Percentiles rank a stretch among this genome's conserved stretches.
Conservation (phyloP, 1,139 yeast genomes). For the Kodamaea plutei region DNA sequence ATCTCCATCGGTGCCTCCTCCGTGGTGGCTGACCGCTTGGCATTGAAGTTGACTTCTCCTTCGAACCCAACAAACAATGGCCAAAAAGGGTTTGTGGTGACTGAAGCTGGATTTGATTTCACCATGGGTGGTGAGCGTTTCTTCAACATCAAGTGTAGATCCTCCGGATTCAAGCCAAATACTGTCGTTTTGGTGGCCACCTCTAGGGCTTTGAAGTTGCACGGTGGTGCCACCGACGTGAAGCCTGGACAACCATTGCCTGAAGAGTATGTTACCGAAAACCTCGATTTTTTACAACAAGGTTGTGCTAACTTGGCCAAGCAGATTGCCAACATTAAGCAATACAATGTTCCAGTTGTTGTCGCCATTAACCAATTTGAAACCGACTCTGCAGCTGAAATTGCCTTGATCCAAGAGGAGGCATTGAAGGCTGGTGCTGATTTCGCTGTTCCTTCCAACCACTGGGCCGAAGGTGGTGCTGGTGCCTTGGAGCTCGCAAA, state of each 20-base stretch:
- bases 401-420: slow-evolving; percentile 56
- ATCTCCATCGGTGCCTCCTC: slow-evolving; percentile 84
- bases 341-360: slow-evolving; percentile 72
- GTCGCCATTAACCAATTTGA: slow-evolving; percentile 77
- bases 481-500: slow-evolving; percentile 70
- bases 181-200: slow-evolving; percentile 78
- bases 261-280: slow-evolving; percentile 60
- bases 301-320: slow-evolving; percentile 75
- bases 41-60: slow-evolving; percentile 58
- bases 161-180: slow-evolving; percentile 69
- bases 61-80: slow-evolving; percentile 43
- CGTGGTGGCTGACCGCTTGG: slow-evolving; percentile 71
- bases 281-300: slow-evolving; percentile 55
- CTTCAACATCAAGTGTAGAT: slow-evolving; percentile 73
- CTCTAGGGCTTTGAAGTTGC: slow-evolving; percentile 72
- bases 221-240: slow-evolving; percentile 82
- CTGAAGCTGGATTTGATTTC: slow-evolving; percentile 84
- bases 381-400: slow-evolving; percentile 66
- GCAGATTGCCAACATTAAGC: slow-evolving; percentile 67
- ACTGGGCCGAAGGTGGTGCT: slow-evolving; percentile 78
- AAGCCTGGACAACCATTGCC: slow-evolving; percentile 79
- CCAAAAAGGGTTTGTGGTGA: slow-evolving; percentile 62
- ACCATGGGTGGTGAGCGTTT: slow-evolving; percentile 90
- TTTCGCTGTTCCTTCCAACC: slow-evolving; percentile 71
- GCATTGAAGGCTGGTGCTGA: slow-evolving; percentile 72